Evolutionary conservation across 2,329 filamentous ascomycete species (phyloP), one percentile per base, ranked within the genome.

Genomic region (Fusarium sororula): DNA sequence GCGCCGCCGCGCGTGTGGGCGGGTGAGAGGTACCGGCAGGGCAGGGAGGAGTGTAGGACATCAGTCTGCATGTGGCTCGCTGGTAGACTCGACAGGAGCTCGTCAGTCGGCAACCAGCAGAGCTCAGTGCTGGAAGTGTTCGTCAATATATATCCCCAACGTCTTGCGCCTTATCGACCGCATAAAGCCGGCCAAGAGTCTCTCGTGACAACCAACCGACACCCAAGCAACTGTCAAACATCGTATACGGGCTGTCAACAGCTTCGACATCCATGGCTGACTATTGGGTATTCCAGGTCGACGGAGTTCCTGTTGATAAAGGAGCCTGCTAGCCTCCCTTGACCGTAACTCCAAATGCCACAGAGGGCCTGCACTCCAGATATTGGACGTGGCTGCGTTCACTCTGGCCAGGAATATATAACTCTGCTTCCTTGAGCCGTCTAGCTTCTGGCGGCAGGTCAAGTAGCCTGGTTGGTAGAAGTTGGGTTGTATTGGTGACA

Each of bases 191-290:
- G 24, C 17, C 24, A 45, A 20, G 24, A 18, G 10, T 4, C 42
- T 26, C 24, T 45, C 18, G 12, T 7, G 5, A 45, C 3, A 45
- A 1, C 0, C 5, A 6, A 26, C 11, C 11, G 11, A 1, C 42
- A 45, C 24, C 24, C 5, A 11, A 8, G 15, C 42, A 44, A 4
- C 17, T 45, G 24, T 24, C 24, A 24, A 24, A 24, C 24, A 45
- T 20, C 11, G 4, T 20, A 6, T 26, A 9, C 18, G 15, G 13
- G 44, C 24, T 6, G 0, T 45, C 7, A 20, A 8, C 17, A 12
- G 24, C 24, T 26, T 26, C 5, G 0, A 6, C 1, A 45, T 26
- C 17, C 0, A 24, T 26, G 11, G 7, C 24, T 45, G 17, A 6
- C 42, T 20, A 14, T 26, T 5, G 5, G 17, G 42, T 2, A 45